Evolutionary conservation across 768 basidiomycete species (phyloP), one percentile per base, ranked within the genome.

Genomic region (Leccinellum luteum): DNA sequence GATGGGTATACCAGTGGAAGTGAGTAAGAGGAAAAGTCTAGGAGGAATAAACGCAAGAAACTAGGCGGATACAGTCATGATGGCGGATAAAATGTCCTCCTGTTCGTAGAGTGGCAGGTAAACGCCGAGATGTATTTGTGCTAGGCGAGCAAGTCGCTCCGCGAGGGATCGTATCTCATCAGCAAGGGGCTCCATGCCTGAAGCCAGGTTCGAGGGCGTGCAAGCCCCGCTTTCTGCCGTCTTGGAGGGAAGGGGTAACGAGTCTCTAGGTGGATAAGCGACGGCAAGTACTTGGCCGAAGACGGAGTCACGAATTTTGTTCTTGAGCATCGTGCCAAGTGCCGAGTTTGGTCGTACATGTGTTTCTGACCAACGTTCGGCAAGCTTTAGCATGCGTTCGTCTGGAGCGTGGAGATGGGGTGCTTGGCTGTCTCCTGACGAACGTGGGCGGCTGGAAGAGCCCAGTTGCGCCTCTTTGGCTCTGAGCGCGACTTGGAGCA

Each of bases 71-170:
- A 58, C 32, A 19, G 38, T 59, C 56, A 58, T 60, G 7, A 69
- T 60, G 52, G 62, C 47, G 48, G 70, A 69, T 56, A 66, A 54
- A 61, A 68, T 55, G 60, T 80, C 83, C 59, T 85, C 80, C 64
- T 82, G 81, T 71, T 89, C 85, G 73, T 94, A 94, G 55, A 92
- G 69, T n/a, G 83, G 81, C 35, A 89, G 76, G 71, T 90, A 92
- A 52, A 89, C 85, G 60, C 85, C 82, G 52, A 90, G 76, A 70
- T 94, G 90, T 63, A 91, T 85, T 48, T 82, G 75, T 3, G 86
- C 85, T 53, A 94, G 79, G 57, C 86, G 84, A 45, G 86, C 80
- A 34, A 92, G 79, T 66, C 87, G 84, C 64, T 90, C 85, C 28
- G 82, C 83, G 50, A 94, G 80, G 17, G 81, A 77, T 31, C 78